phyloP scores from a whole-genome alignment of 2,329 filamentous ascomycete species.

The Pseudocercospora ulei region DNA sequence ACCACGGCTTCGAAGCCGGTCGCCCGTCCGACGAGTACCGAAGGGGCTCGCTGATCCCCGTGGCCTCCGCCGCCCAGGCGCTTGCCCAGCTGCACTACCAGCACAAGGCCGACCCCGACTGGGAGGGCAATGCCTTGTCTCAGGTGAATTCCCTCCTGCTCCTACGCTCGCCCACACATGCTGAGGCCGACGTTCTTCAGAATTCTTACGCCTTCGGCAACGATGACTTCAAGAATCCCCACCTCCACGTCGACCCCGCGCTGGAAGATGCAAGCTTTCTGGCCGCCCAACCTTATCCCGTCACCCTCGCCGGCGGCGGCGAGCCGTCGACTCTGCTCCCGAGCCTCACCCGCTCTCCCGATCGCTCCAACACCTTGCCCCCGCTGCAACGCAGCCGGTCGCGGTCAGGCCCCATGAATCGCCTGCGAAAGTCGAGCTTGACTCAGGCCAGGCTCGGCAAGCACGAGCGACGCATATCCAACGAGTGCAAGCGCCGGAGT shows the following conservation, averaged over 20 bases:
- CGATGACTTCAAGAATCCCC: conserved; percentile 28
- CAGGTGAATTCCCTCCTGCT: conserved; percentile 33
- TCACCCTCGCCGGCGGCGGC: conserved; percentile 48
- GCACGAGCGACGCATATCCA: conserved; percentile 72
- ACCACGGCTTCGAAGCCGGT: conserved; percentile 44
- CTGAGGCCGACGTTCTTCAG: conserved; percentile 36
- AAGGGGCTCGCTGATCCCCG: conserved; percentile 54
- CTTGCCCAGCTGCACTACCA: conserved; percentile 69
- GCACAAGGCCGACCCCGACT: conserved; percentile 64
- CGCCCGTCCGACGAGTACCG: conserved; percentile 60
- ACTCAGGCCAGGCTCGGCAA: conserved; percentile 65
- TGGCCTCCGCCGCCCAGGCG: conserved; percentile 71
- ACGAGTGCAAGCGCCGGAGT: conserved; percentile 62
- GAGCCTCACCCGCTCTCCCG: conserved; percentile 70
- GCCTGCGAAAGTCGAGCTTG: conserved; percentile 77
- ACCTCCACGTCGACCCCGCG: conserved; percentile 34
- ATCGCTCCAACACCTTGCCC: conserved; percentile 77
- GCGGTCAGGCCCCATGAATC: conserved; percentile 48
- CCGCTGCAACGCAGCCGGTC: conserved; percentile 62
- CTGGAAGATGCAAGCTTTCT: conserved; percentile 53
- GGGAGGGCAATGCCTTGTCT: conserved; percentile 49
- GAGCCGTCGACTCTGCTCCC: conserved; percentile 60
- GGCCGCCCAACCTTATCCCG: conserved; percentile 35
- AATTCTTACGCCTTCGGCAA: conserved; percentile 34
- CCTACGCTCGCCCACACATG: conserved; percentile 32